A percentile compares a stretch with the other conserved stretches of the same genome.
phyloP scores from a whole-genome alignment of 2,329 filamentous ascomycete genomes.

The Colletotrichum neosansevieriae region DNA sequence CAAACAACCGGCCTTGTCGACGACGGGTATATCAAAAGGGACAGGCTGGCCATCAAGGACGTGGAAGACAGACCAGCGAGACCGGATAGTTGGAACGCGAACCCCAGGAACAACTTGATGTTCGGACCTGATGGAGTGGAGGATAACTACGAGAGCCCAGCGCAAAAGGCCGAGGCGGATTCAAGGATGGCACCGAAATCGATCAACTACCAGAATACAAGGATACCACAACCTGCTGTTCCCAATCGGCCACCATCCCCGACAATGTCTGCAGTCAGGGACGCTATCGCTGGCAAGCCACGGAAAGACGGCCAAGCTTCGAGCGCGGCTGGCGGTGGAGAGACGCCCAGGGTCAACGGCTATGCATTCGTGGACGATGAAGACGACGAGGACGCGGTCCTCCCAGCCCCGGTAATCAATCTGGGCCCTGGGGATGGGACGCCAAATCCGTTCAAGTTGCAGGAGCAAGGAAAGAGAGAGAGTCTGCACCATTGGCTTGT shows the following conservation, averaged over 20 bases:
- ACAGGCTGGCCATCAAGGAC: conserved; percentile 74
- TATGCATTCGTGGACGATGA: conserved; percentile 95
- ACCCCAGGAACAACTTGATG: conserved; percentile 88
- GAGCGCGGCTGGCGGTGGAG: conserved; percentile 67
- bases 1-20: conserved; percentile 62
- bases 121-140: conserved; percentile 78
- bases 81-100: conserved; percentile 80
- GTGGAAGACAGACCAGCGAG: conserved; percentile 79
- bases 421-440: conserved; percentile 71
- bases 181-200: conserved; percentile 82
- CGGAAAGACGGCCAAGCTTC: conserved; percentile 73
- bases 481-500: conserved; percentile 88
- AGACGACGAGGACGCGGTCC: conserved; percentile 60
- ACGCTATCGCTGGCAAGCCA: conserved; percentile 82
- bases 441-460: conserved; percentile 84
- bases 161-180: conserved; percentile 75
- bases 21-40: conserved; percentile 65
- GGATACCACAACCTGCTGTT: conserved; percentile 69
- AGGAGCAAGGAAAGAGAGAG: conserved; percentile 81
- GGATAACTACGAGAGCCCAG: conserved; percentile 70
- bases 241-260: conserved; percentile 75
- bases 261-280: conserved; percentile 84
- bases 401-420: conserved; percentile 59
- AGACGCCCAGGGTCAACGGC: conserved; percentile 92
- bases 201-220: conserved; percentile 86